Base-by-base conservation (phyloP, 345 rosid genomes). In the Rhizophora mangle region DNA sequence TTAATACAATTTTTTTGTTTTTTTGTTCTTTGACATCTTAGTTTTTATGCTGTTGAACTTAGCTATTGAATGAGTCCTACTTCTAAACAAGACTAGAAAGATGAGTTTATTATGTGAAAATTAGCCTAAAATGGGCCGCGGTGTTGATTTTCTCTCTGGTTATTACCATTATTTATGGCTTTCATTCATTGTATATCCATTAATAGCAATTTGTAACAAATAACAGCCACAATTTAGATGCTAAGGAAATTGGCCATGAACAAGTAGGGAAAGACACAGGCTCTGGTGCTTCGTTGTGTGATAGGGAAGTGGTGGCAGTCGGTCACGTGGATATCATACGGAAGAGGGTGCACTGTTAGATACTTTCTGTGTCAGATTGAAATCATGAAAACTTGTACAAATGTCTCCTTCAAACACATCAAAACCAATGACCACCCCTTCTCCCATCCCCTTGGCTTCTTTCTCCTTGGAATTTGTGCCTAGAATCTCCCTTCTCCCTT, bases 261-360 rank as follows among this genome's bases (percentile, higher is more conserved):
- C 61, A 32, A 19, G 65, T 49, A 62, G 66, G 58, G 52, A 37
- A 52, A 46, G 61, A 57, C 64, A 56, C 43, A 55, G 68, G 68
- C 53, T 56, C 18, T 78, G 34, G 34, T 69, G 65, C 20, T 6
- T 21, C 63, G 82, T 32, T 70, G 74, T 63, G 70, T 46, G 74
- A 71, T 29, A 37, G 69, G 72, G 77, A 76, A 53, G 62, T 63
- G 79, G 76, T 78, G 84, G 75, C 91, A 86, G 89, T 31, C 81
- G 75, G 80, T 85, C 94, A 85, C 94, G 83, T 86, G 94, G 85
- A 83, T 69, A 77, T 66, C 52, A 69, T 68, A 72, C 81, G 77
- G 78, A 72, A 61, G 72, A 54, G 71, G 77, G 70, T 63, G 76
- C 82, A 82, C 58, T 64, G 67, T 75, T 64, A 69, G 77, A 81